Conservation (phyloP, 805 yeast species). For the Sugiyamaella boreocaroliniensis region DNA sequence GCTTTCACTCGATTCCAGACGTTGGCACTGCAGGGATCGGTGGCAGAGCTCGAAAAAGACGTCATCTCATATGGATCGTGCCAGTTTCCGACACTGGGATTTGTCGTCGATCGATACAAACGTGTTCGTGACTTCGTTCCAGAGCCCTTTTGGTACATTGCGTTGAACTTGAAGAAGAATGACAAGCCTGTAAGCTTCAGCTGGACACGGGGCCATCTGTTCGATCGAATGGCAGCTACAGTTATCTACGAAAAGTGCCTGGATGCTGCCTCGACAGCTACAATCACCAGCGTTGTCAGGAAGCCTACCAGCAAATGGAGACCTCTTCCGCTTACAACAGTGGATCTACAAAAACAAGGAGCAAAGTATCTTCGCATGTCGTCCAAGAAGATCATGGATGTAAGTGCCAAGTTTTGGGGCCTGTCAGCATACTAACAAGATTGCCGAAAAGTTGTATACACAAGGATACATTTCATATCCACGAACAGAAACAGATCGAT, state of each 20-base stretch:
- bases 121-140: conserved; percentile 64
- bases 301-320: conserved; percentile 69
- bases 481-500: conserved; percentile 91
- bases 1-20: conserved; percentile 81
- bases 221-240: conserved; percentile 61
- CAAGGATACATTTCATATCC: conserved; percentile 89
- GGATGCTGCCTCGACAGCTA: conserved; percentile 41
- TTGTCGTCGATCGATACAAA: conserved; percentile 85
- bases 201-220: conserved; percentile 72
- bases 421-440: no score
- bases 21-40: conserved; percentile 31
- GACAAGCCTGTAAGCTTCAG: conserved; percentile 35
- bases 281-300: conserved; percentile 43
- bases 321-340: conserved; percentile 91
- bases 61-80: conserved; percentile 82
- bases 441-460: conserved; percentile 81
- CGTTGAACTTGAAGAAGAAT: conserved; percentile 36
- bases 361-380: conserved; percentile 64
- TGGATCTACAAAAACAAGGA: conserved; percentile 83
- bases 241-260: conserved; percentile 65
- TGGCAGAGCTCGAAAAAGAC: conserved; percentile 27
- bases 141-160: conserved; percentile 76
- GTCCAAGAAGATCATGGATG: conserved; percentile 68
- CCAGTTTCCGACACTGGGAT: conserved; percentile 95
- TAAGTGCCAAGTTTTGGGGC: not conserved